Base-by-base conservation (phyloP, 2,329 filamentous ascomycete species). In the Verticillium albo-atrum region DNA sequence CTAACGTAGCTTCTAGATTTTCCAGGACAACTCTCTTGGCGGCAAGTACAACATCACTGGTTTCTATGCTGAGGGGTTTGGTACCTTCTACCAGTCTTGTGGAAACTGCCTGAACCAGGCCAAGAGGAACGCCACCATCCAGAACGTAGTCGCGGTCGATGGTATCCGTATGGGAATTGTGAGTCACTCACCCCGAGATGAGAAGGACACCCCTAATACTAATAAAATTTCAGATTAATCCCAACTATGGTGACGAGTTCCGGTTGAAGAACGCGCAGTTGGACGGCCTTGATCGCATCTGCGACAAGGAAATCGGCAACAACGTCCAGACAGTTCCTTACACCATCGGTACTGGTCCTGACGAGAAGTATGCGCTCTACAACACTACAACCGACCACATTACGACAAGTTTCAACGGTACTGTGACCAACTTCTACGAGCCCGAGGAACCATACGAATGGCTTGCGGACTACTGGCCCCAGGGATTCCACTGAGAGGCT, bases 401-500 rank as follows among this genome's bases (percentile, higher is more conserved):
- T 3, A 59, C 59, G 10, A 50, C 42, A 12, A 56, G 52, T 37
- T 70, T 64, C 32, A 62, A 68, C 6, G 68, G 67, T 1, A 58
- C 62, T 4, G 58, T 68, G 0, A 63, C 60, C 7, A 65, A 65
- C 32, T 55, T 55, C 0, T 70, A 70, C 32, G 62, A 66, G 56
- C 68, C 68, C 0, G 66, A 69, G 57, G 66, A 70, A 4, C 82
- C 85, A 12, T 88, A 72, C 67, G 79, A 77, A 30, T 85, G 84
- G 61, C 79, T 78, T 59, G 79, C 79, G 34, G 82, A 79, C 63
- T 86, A 86, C 58, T 77, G 66, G 65, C 67, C 68, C 0, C 66
- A 70, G 9, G 68, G 68, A 0, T 70, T 70, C 52, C 42, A 50
- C 42, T 50, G 42, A 47, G 35, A 17, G 12, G 35, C 20, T n/a